phyloP scores from a whole-genome alignment of 768 basidiomycete genomes.

The Epithele typhae region DNA sequence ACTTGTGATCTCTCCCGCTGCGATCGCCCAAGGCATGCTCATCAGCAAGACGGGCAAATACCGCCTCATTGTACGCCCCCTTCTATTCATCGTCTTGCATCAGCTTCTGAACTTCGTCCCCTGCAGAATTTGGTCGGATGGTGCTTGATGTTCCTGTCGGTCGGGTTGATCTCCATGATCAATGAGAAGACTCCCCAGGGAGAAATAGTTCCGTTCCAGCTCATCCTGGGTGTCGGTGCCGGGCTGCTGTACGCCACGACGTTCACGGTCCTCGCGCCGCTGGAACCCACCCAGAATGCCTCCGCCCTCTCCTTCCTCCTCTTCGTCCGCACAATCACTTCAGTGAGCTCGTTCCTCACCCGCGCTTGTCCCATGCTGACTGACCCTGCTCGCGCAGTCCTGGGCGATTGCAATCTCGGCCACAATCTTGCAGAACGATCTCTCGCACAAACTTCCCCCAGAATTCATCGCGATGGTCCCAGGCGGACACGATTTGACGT shows the following conservation, averaged over 20 bases:
- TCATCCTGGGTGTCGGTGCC: constrained; percentile 26
- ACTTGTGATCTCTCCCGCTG: constrained; percentile 35
- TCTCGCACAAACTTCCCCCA: constrained; percentile 27
- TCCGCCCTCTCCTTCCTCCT: constrained; percentile 30
- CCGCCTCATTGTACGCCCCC: constrained; percentile 22
- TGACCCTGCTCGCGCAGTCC: constrained; percentile 16
- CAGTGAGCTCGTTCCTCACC: constrained; percentile 9
- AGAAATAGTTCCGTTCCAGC: constrained; percentile 18
- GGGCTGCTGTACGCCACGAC: constrained; percentile 21
- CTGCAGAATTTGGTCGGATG: constrained; percentile 34
- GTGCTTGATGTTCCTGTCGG: constrained; percentile 31
- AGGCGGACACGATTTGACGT: constrained; percentile 21
- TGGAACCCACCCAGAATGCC: constrained; percentile 29
- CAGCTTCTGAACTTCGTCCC: constrained; percentile 19
- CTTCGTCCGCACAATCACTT: constrained; percentile 22
- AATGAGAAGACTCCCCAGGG: constrained; percentile 15
- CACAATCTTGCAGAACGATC: constrained; percentile 34
- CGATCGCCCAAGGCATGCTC: constrained; percentile 31
- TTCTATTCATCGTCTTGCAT: neutral
- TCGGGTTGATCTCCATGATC: constrained; percentile 32
- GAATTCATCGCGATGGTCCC: constrained; percentile 25
- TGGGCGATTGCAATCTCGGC: constrained; percentile 35
- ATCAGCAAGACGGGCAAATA: constrained; percentile 31
- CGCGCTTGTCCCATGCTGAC: neutral
- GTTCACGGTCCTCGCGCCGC: constrained; percentile 16